phyloP scores from a whole-genome alignment of 1,284 basidiomycete genomes.

The Blastosporella zonata region DNA sequence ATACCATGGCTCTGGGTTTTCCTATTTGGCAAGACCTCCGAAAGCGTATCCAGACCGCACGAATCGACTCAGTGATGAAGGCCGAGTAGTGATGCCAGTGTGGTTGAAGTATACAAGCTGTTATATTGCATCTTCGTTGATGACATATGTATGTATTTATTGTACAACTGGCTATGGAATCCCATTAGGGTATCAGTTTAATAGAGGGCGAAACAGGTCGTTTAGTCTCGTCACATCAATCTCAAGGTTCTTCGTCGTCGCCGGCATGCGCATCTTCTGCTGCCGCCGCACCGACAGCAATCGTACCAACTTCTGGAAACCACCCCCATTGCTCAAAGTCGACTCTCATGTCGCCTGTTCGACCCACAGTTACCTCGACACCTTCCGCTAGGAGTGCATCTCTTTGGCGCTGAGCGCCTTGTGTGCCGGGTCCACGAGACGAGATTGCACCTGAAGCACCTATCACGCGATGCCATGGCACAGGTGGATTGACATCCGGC shows the following conservation, averaged over 20 bases:
- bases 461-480: constrained; percentile 77
- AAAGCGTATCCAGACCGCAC: constrained; percentile 55
- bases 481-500: constrained; percentile 53
- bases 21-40: constrained; percentile 52
- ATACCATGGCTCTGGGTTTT: constrained; percentile 51
- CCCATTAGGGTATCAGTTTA: too few species aligned
- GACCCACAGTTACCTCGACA: constrained; percentile 55
- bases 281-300: not conserved
- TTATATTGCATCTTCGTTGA: not conserved
- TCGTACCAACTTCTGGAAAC: constrained; percentile 35
- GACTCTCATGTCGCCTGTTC: constrained; percentile 40
- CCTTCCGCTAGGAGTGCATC: constrained; percentile 69
- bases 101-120: not conserved
- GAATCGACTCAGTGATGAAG: constrained; percentile 77
- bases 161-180: not conserved
- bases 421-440: constrained; percentile 71
- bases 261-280: not conserved
- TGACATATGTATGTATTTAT: not conserved
- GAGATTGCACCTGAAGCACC: constrained; percentile 70
- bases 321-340: constrained; percentile 40
- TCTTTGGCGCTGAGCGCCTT: constrained; percentile 62
- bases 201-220: too few species aligned
- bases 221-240: too few species aligned
- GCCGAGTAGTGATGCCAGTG: constrained; percentile 33
- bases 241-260: constrained; percentile 10